These are phyloP conservation scores for Hortiboletus flavorubellus DNA, from an alignment of 768 basidiomycete species.

Conservation along the genomic window DNA sequence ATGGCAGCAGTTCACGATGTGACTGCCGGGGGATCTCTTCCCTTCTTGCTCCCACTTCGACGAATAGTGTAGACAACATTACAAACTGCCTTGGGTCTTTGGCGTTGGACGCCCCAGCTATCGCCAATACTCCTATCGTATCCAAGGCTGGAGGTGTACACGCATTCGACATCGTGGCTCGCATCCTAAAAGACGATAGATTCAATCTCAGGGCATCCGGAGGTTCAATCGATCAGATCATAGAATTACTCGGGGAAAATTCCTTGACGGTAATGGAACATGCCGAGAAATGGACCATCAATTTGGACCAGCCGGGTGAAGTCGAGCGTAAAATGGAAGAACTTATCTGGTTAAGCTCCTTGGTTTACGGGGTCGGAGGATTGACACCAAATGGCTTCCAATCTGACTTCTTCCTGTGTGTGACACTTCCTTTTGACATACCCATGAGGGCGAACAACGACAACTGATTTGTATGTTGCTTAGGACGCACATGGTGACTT, in stretches of 20 bases:
- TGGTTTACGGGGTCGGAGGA: slow-evolving; percentile 58
- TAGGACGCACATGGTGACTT: slow-evolving; percentile 31
- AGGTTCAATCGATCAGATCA: slow-evolving; percentile 23
- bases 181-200: slow-evolving; percentile 46
- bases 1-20: slow-evolving; percentile 27
- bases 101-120: not conserved
- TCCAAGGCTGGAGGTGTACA: slow-evolving; percentile 15
- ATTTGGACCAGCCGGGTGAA: slow-evolving; percentile 34
- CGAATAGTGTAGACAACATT: not conserved
- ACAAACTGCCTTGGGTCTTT: slow-evolving; percentile 4
- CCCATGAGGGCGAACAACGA: not conserved
- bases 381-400: slow-evolving; percentile 47
- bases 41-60: slow-evolving; percentile 3
- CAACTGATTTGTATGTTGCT: not conserved
- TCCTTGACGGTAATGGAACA: slow-evolving; percentile 6
- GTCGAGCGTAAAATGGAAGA: slow-evolving; percentile 61
- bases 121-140: not conserved
- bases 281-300: slow-evolving; percentile 42
- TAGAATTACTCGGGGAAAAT: not conserved
- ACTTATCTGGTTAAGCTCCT: slow-evolving; percentile 49
- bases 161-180: slow-evolving; percentile 50
- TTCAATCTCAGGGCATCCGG: slow-evolving; percentile 16
- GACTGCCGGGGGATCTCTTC: slow-evolving; percentile 35
- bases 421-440: not conserved
- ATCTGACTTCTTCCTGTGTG: slow-evolving; percentile 50